A percentile compares a stretch with the other conserved stretches of the same genome.
phyloP scores from a whole-genome alignment of 148 eudicot species.

The Amaranthus hypochondriacus region DNA sequence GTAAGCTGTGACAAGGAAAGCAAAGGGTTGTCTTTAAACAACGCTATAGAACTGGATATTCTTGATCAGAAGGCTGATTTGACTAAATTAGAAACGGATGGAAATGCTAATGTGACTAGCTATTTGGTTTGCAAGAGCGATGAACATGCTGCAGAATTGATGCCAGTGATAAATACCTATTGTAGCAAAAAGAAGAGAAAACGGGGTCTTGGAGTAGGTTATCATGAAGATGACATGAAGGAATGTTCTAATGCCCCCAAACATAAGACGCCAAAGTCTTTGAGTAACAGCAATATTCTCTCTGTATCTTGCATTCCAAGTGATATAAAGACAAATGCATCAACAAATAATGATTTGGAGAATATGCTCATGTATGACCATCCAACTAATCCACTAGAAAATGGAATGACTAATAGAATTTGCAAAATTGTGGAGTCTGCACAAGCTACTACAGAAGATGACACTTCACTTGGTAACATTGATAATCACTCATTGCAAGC shows the following conservation, averaged over 20 bases:
- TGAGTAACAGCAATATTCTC: conserved; percentile 1
- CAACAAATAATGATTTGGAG: conserved; percentile 1
- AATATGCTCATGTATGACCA: conserved; percentile 7
- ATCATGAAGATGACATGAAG: neutral
- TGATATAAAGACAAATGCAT: neutral
- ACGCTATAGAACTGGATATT: neutral
- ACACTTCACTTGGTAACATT: conserved; percentile 10
- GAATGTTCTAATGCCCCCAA: conserved; percentile 9
- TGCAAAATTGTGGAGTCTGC: conserved; percentile 16
- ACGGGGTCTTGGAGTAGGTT: neutral
- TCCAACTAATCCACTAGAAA: neutral
- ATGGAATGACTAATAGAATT: conserved; percentile 1
- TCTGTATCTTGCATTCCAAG: conserved; percentile 11
- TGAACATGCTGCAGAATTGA: conserved; percentile 9
- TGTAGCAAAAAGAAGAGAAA: conserved; percentile 13
- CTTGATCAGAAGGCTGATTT: conserved; percentile 3
- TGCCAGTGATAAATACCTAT: conserved; percentile 3
- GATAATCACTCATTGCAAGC: conserved; percentile 13
- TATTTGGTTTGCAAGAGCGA: conserved; percentile 6
- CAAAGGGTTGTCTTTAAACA: neutral
- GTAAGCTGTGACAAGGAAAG: neutral
- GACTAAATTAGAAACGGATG: neutral
- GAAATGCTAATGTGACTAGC: neutral
- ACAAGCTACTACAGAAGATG: conserved; percentile 15
- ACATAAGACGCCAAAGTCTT: neutral